Conservation (phyloP, 345 rosid species). For the Boechera stricta region DNA sequence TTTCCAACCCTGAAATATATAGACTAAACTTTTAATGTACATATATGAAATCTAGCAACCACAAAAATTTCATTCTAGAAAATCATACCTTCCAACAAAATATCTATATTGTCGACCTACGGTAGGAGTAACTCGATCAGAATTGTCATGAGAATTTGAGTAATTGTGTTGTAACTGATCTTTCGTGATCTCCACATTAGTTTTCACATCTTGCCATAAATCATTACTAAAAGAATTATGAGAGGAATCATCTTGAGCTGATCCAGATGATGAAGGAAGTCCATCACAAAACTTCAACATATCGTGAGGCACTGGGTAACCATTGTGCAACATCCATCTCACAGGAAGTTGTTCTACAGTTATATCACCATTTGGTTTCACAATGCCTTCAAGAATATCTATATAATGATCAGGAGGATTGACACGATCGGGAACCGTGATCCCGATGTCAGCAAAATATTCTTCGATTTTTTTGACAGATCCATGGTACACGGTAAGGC, state of each 20-base stretch:
- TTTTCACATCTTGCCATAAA: constrained; percentile 57
- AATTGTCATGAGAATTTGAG: constrained; percentile 58
- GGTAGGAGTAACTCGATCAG: constrained; percentile 70
- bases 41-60: background rate
- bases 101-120: constrained; percentile 72
- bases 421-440: constrained; percentile 77
- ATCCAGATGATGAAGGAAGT: constrained; percentile 45
- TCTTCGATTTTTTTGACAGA: constrained; percentile 80
- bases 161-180: constrained; percentile 55
- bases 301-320: constrained; percentile 78
- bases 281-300: constrained; percentile 69
- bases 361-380: constrained; percentile 58
- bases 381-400: constrained; percentile 82
- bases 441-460: constrained; percentile 74
- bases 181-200: constrained; percentile 47
- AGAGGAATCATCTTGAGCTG: constrained; percentile 32
- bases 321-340: constrained; percentile 91
- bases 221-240: constrained; percentile 62
- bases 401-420: constrained; percentile 92
- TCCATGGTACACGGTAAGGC: constrained; percentile 80
- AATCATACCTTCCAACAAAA: constrained; percentile 72
- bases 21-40: background rate
- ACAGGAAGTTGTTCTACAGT: constrained; percentile 75
- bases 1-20: constrained; percentile 66
- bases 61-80: background rate